Evolutionary conservation across 208 protist species (phyloP).

Genomic region (Crithidia expoeki): DNA sequence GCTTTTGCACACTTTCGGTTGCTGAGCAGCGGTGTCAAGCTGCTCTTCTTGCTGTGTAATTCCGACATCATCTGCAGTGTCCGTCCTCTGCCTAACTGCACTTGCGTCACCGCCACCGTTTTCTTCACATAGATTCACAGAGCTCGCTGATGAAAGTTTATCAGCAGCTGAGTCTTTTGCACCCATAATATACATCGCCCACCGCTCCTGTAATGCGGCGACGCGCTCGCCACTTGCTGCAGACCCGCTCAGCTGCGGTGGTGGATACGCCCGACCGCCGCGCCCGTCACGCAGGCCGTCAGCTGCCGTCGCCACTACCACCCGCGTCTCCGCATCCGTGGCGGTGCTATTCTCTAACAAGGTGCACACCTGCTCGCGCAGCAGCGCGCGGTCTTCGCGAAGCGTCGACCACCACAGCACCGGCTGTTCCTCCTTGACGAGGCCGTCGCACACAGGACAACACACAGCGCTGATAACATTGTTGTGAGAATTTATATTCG

Average conservation of each 20-base stretch:
- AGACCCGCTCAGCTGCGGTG: constrained; percentile 34
- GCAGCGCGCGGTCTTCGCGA: constrained; percentile 37
- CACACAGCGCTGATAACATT: constrained; percentile 8
- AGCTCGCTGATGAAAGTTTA: too few relatives aligned
- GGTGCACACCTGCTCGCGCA: constrained; percentile 28
- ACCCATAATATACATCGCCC: constrained; percentile 21
- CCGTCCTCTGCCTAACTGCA: too few relatives aligned
- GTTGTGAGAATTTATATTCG: too few relatives aligned
- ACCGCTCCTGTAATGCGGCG: constrained; percentile 25
- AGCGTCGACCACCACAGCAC: constrained; percentile 41
- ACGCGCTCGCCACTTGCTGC: constrained; percentile 9
- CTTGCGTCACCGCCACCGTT: too few relatives aligned
- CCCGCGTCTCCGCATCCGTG: constrained; percentile 8
- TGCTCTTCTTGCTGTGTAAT: background rate
- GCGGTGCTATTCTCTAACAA: constrained; percentile 23
- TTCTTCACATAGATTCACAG: too few relatives aligned
- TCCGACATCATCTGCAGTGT: background rate
- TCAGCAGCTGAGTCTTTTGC: background rate
- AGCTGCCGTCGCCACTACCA: constrained; percentile 9
- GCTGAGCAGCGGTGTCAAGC: too few relatives aligned
- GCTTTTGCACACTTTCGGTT: background rate
- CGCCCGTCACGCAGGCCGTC: constrained; percentile 21
- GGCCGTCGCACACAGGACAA: constrained; percentile 51
- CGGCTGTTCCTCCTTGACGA: constrained; percentile 30
- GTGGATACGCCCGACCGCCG: constrained; percentile 26